These are phyloP conservation scores for Corylus avellana DNA, from an alignment of 306 rosid species.

Conservation along the genomic window DNA sequence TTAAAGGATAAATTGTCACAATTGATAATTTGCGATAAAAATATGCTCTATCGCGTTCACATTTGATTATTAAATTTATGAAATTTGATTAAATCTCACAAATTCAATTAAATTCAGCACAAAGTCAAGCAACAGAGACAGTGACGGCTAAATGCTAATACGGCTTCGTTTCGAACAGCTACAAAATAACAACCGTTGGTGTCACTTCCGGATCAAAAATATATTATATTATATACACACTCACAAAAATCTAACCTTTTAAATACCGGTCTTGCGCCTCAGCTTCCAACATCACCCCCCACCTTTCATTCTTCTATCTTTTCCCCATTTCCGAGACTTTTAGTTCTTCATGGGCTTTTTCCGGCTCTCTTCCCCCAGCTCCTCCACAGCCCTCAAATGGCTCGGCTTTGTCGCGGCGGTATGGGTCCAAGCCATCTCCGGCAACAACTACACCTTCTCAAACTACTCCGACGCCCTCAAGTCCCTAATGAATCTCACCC, in stretches of 20 bases:
- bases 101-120: too few species aligned
- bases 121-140: too few species aligned
- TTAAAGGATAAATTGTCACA: too few species aligned
- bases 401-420: constrained; percentile 78
- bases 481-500: constrained; percentile 79
- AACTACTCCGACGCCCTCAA: constrained; percentile 85
- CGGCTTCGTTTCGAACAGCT: too few species aligned
- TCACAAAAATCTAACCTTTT: not conserved
- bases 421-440: constrained; percentile 89
- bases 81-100: too few species aligned
- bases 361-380: constrained; percentile 1
- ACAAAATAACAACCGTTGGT: not conserved
- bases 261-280: not conserved
- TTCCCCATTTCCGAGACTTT: not conserved
- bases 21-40: too few species aligned
- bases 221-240: not conserved
- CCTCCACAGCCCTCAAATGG: constrained; percentile 64
- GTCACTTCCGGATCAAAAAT: not conserved
- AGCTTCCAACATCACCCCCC: not conserved
- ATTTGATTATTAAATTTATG: too few species aligned
- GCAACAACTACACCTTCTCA: constrained; percentile 95
- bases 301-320: not conserved
- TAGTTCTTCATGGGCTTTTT: constrained; percentile 42
- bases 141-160: too few species aligned
- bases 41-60: too few species aligned